Evolutionary conservation across 2,329 filamentous ascomycete species (phyloP).

Genomic region (Calonectria pseudoreteaudii): DNA sequence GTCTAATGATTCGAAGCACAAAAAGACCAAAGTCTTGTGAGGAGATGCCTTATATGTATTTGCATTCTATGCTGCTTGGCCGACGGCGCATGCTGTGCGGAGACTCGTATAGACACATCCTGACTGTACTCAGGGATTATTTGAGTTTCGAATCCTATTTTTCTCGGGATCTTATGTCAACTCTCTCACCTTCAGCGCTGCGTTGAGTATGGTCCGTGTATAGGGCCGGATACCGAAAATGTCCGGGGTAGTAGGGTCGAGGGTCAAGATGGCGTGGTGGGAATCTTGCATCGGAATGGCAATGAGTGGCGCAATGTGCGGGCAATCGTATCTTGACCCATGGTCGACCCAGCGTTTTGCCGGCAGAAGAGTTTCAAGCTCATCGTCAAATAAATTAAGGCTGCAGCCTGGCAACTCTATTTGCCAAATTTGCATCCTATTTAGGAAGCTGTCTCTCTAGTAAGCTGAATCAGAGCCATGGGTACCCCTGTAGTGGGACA

Average conservation of each 20-base stretch:
- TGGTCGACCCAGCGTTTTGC: neutral
- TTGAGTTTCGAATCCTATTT: constrained; percentile 3
- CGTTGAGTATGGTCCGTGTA: neutral
- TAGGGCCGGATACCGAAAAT: neutral
- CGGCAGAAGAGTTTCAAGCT: neutral
- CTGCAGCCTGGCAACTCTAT: constrained; percentile 4
- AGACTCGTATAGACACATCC: neutral
- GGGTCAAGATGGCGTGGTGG: neutral
- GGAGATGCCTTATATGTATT: neutral
- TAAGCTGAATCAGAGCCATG: neutral
- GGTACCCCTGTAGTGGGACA: neutral
- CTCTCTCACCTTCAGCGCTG: neutral
- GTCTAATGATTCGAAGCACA: neutral
- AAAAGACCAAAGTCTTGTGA: neutral
- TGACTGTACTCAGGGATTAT: neutral
- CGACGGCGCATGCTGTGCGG: neutral
- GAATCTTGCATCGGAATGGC: neutral
- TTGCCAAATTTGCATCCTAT: neutral
- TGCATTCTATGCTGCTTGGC: neutral
- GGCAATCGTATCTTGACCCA: neutral
- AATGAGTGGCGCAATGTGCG: neutral
- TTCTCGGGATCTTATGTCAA: neutral
- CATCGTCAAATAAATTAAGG: constrained; percentile 4
- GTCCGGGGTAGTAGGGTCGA: neutral
- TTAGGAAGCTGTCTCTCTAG: neutral